These are phyloP conservation scores for Fonsecaea erecta DNA, from an alignment of 2,329 filamentous ascomycete genomes.

Conservation along the genomic window DNA sequence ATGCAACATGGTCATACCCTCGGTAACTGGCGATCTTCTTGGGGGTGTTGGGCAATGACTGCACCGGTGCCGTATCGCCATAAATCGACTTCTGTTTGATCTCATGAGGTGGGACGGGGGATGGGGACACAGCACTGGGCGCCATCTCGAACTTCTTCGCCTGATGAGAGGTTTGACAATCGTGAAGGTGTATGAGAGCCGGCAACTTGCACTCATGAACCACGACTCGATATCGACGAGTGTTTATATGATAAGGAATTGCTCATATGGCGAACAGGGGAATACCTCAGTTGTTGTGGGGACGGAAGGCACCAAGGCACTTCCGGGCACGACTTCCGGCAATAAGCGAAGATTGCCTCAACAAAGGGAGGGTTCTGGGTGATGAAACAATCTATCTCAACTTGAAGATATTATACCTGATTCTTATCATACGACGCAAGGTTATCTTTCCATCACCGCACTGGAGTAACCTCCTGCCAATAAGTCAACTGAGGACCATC, in stretches of 20 bases:
- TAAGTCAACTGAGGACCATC: neutral
- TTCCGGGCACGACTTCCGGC: neutral
- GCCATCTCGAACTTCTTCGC: constrained; percentile 25
- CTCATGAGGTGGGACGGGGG: constrained; percentile 22
- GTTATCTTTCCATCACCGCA: neutral
- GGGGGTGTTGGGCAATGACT: constrained; percentile 22
- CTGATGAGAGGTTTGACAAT: neutral
- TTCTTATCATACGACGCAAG: neutral
- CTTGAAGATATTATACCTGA: neutral
- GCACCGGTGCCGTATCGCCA: constrained; percentile 1
- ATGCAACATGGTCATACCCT: constrained; percentile 91
- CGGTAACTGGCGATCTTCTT: constrained; percentile 57
- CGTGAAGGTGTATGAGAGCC: neutral
- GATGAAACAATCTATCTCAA: neutral
- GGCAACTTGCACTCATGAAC: neutral
- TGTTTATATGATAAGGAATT: neutral
- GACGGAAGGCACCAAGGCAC: neutral
- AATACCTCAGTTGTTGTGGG: neutral
- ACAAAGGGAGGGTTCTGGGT: neutral
- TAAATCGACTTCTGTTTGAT: constrained; percentile 13
- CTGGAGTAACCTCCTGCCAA: neutral
- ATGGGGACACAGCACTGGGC: constrained; percentile 29
- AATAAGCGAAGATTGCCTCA: constrained; percentile 8
- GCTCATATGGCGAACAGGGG: neutral
- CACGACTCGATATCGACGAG: neutral